Evolutionary conservation across 768 basidiomycete species (phyloP).

Genomic region (Agrocybe praecox): DNA sequence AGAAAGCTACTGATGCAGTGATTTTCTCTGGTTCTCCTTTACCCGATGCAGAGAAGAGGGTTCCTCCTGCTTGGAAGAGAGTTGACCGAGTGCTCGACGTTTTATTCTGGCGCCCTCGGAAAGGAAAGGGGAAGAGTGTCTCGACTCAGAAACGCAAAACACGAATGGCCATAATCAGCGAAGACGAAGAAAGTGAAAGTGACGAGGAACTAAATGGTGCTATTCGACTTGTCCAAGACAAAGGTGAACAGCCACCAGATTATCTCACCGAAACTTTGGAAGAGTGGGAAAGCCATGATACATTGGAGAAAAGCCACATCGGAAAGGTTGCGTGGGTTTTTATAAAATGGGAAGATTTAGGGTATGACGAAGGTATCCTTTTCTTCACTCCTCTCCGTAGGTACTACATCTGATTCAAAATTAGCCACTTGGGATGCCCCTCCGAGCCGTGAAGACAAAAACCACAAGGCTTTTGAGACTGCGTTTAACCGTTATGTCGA

Average conservation of each 20-base stretch:
- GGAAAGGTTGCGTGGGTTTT: constrained; percentile 78
- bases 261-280: constrained; percentile 59
- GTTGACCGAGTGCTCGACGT: constrained; percentile 92
- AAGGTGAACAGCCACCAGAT: constrained; percentile 66
- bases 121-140: constrained; percentile 20
- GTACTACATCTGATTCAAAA: constrained; percentile 3
- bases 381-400: constrained; percentile 2
- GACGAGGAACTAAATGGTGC: constrained; percentile 36
- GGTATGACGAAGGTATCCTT: constrained; percentile 91
- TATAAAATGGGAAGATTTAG: constrained; percentile 91
- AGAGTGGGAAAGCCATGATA: constrained; percentile 56
- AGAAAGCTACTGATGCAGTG: constrained; percentile 27
- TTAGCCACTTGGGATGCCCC: constrained; percentile 95
- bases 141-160: constrained; percentile 26
- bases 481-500: constrained; percentile 72
- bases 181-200: constrained; percentile 30
- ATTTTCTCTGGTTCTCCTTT: constrained; percentile 41
- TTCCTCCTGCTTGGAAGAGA: constrained; percentile 84
- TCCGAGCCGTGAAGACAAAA: constrained; percentile 56
- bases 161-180: constrained; percentile 22
- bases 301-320: constrained; percentile 52
- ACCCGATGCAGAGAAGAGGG: constrained; percentile 70
- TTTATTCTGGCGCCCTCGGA: constrained; percentile 56
- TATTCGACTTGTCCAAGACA: constrained; percentile 41
- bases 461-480: constrained; percentile 62